Evolutionary conservation across 2,329 filamentous ascomycete genomes (phyloP).

Genomic region (Leptographium wingfieldii): DNA sequence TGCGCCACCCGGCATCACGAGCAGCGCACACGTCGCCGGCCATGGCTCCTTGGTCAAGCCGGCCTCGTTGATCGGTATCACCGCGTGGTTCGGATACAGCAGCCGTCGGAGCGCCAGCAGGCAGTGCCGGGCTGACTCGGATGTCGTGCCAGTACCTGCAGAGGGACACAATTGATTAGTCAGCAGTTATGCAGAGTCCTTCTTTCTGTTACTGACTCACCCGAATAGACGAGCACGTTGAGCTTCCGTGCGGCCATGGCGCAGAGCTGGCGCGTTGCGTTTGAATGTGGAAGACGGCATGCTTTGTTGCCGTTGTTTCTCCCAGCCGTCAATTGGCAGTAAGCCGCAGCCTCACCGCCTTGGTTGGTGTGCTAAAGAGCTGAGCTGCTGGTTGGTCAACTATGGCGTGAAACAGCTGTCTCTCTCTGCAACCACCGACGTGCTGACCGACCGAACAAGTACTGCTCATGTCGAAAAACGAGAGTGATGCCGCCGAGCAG

Average conservation of each 20-base stretch:
- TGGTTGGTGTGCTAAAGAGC: no score
- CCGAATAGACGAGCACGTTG: conserved; percentile 89
- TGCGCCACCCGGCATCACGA: conserved; percentile 90
- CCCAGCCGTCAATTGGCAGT: no score
- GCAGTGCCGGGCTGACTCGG: conserved; percentile 81
- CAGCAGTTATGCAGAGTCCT: no score
- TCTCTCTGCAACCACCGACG: not conserved
- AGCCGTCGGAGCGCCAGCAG: conserved; percentile 76
- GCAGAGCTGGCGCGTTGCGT: not conserved
- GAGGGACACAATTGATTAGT: not conserved
- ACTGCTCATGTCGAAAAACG: conserved; percentile 43
- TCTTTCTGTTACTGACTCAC: conserved; percentile 27
- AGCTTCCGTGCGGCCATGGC: conserved; percentile 56
- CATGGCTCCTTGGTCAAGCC: conserved; percentile 85
- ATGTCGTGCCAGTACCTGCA: conserved; percentile 69
- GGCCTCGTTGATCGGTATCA: conserved; percentile 69
- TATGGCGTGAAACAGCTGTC: no score
- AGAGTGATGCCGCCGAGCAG: conserved; percentile 26
- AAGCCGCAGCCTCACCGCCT: no score
- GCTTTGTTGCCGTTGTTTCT: no score
- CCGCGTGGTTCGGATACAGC: conserved; percentile 81
- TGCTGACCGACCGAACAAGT: not conserved
- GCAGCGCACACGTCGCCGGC: conserved; percentile 70
- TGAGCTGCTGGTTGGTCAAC: no score
- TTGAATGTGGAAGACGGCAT: no score